phyloP scores from a whole-genome alignment of 2,329 filamentous ascomycete species.

The Fusarium falciforme region DNA sequence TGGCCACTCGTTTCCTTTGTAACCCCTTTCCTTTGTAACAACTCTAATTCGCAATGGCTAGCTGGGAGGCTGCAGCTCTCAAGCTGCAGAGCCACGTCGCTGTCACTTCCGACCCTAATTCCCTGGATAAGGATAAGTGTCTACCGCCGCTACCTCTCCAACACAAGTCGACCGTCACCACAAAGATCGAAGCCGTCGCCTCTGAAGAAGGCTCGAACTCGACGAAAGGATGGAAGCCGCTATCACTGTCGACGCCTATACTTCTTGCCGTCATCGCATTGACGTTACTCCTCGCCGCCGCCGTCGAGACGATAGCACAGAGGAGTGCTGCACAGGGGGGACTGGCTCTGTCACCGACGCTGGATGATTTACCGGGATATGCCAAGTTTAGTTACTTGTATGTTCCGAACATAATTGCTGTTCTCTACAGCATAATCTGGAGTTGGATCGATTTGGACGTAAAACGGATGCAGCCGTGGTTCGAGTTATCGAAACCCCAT shows the following conservation, averaged over 20 bases:
- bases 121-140: constrained; percentile 23
- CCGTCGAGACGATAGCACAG: constrained; percentile 58
- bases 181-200: not conserved
- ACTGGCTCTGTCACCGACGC: constrained; percentile 41
- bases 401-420: constrained; percentile 63
- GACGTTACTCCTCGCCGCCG: constrained; percentile 53
- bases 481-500: constrained; percentile 61
- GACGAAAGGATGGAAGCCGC: constrained; percentile 35
- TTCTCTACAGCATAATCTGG: constrained; percentile 68
- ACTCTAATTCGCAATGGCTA: constrained; percentile 18
- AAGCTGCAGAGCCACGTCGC: constrained; percentile 7
- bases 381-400: constrained; percentile 60
- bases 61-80: constrained; percentile 27
- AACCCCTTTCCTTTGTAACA: not conserved
- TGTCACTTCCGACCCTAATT: not conserved
- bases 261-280: constrained; percentile 51
- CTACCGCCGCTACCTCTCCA: constrained; percentile 5
- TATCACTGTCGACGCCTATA: constrained; percentile 46
- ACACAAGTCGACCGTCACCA: not conserved
- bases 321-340: constrained; percentile 56
- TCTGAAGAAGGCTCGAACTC: accelerated
- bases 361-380: constrained; percentile 49
- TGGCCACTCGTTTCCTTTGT: constrained; percentile 14
- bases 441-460: constrained; percentile 69
- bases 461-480: constrained; percentile 70